Percentiles rank a stretch among this genome's conserved stretches.
Conservation (phyloP, 768 basidiomycete genomes). For the Tylopilus sp. region DNA sequence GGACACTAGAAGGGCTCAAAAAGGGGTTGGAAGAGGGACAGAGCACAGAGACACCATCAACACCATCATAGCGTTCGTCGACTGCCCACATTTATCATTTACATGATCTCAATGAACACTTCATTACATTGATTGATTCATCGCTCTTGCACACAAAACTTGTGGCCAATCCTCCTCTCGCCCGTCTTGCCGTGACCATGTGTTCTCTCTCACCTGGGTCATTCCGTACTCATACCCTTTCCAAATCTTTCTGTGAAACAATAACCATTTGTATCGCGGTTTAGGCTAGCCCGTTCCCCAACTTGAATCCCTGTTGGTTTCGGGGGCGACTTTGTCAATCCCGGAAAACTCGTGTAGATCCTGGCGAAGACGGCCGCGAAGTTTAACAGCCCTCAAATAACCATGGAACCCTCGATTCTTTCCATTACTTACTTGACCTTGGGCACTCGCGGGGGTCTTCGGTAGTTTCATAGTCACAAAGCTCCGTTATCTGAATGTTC, state of each 20-base stretch:
- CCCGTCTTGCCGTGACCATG: conserved; percentile 64
- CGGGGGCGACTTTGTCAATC: conserved; percentile 76
- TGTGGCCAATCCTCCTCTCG: conserved; percentile 79
- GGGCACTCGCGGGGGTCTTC: too few species aligned
- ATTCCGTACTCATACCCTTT: conserved; percentile 90
- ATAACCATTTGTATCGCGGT: conserved; percentile 74
- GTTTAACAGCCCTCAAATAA: too few species aligned
- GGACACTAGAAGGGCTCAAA: conserved; percentile 75
- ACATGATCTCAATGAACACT: too few species aligned
- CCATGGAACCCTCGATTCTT: too few species aligned
- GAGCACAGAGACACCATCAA: conserved; percentile 10
- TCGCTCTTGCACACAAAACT: conserved; percentile 56
- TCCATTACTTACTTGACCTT: too few species aligned
- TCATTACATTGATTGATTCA: too few species aligned
- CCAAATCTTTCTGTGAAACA: conserved; percentile 67
- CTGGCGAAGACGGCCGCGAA: too few species aligned
- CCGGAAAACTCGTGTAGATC: too few species aligned
- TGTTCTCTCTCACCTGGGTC: conserved; percentile 82
- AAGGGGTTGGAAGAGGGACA: conserved; percentile 56
- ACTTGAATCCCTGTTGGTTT: conserved; percentile 42
- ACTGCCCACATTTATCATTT: conserved; percentile 5
- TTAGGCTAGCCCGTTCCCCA: conserved; percentile 48
- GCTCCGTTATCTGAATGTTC: too few species aligned
- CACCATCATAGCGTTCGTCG: conserved; percentile 20
- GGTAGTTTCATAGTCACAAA: too few species aligned